Conservation (phyloP, 768 basidiomycete genomes). For the Trametes sanguinea region DNA sequence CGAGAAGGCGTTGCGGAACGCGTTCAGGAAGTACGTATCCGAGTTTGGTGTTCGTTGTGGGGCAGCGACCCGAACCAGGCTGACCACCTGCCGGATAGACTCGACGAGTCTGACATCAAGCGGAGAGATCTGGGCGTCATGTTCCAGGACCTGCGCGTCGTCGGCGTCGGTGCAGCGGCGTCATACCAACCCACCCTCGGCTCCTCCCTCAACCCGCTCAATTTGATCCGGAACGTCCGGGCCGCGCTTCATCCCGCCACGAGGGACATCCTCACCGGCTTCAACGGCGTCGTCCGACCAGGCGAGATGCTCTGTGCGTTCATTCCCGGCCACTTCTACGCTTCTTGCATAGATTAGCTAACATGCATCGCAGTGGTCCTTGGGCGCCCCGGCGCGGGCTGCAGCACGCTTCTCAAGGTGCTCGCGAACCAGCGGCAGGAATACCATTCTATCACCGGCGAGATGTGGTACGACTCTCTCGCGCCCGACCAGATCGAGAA, state of each 20-base stretch:
- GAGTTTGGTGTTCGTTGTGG: not conserved
- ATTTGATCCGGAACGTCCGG: slow-evolving; percentile 46
- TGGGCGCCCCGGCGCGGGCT: slow-evolving; percentile 84
- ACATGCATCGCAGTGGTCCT: slow-evolving; percentile 62
- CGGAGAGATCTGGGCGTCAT: slow-evolving; percentile 59
- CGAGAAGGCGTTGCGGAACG: slow-evolving; percentile 30
- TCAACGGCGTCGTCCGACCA: slow-evolving; percentile 57
- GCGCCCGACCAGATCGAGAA: slow-evolving; percentile 61
- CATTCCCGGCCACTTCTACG: not conserved
- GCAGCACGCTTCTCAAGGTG: slow-evolving; percentile 79
- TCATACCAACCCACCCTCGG: slow-evolving; percentile 61
- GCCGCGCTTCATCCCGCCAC: slow-evolving; percentile 59
- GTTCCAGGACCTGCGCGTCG: slow-evolving; percentile 59
- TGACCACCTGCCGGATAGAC: slow-evolving; percentile 34
- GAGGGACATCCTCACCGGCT: slow-evolving; percentile 53
- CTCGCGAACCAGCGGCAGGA: slow-evolving; percentile 75
- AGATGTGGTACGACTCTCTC: slow-evolving; percentile 77
- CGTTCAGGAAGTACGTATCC: slow-evolving; percentile 27
- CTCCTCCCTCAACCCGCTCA: slow-evolving; percentile 58
- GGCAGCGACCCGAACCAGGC: not conserved
- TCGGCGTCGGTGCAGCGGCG: slow-evolving; percentile 58
- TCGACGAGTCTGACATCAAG: slow-evolving; percentile 50
- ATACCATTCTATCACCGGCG: slow-evolving; percentile 67
- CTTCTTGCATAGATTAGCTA: not conserved
- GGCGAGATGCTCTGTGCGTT: slow-evolving; percentile 72